A percentile compares a stretch with the other conserved stretches of the same genome.
These are phyloP conservation scores for Prunus kanzakura DNA, from an alignment of 306 rosid genomes.

Conservation along the genomic window DNA sequence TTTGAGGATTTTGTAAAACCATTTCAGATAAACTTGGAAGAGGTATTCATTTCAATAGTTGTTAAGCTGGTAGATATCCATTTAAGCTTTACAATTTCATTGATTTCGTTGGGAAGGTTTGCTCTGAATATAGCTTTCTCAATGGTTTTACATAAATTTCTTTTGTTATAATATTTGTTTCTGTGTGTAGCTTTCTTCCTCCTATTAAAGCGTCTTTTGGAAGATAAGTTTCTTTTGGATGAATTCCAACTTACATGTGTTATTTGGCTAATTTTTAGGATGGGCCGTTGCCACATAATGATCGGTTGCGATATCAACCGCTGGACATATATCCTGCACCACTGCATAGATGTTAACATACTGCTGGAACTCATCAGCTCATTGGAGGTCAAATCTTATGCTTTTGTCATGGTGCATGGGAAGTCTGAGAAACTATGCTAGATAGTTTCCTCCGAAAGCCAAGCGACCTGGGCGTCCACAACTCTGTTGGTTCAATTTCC, in stretches of 20 bases:
- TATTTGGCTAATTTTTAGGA: constrained; percentile 43
- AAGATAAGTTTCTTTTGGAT: not conserved
- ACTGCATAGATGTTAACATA: constrained; percentile 69
- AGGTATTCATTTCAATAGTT: constrained; percentile 41
- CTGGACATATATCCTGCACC: constrained; percentile 77
- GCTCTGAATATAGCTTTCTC: not conserved
- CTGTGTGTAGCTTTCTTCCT: not conserved
- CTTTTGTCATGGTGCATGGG: not conserved
- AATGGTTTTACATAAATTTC: not conserved
- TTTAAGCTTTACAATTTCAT: not conserved
- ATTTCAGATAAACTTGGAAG: constrained; percentile 68
- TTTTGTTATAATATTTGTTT: not conserved
- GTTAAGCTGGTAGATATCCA: not conserved
- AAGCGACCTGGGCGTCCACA: not conserved
- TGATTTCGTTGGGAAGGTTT: no score
- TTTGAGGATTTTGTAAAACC: constrained; percentile 83
- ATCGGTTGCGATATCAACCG: constrained; percentile 48
- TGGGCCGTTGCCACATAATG: constrained; percentile 72
- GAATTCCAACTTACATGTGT: not conserved
- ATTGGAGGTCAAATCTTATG: not conserved
- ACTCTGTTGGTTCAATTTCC: not conserved
- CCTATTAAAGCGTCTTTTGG: not conserved
- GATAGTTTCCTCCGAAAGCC: not conserved
- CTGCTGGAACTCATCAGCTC: constrained; percentile 21
- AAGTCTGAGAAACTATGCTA: not conserved